Evolutionary conservation across 805 yeast genomes (phyloP), one percentile per base, ranked within the genome.

Genomic region (Barnettozyma populi): DNA sequence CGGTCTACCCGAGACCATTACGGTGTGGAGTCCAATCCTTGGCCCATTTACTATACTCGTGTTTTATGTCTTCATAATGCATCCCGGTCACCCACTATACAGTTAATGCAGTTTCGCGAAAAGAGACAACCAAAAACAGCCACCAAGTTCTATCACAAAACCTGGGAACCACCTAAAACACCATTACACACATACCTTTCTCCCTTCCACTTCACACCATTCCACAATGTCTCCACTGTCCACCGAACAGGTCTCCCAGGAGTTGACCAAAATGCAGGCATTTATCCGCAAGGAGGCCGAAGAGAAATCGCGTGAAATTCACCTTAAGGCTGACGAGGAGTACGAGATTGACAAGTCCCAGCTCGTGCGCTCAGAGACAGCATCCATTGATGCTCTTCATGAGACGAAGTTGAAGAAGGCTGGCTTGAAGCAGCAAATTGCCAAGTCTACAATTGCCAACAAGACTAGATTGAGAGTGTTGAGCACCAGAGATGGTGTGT

Each of bases 201-300:
- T 23, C 25, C 25, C 16, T 13, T 29, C 32, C 3, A 29, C n/a
- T 8, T 14, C 32, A 29, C 32, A 14, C 32, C 7, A 29, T 29
- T 29, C 32, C 7, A 29, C 16, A 29, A 39, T 39, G 42, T 39
- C 42, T 25, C 42, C 42, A 25, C 42, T 39, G 34, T 39, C 42
- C 42, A 39, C 32, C 10, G 42, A 39, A 39, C 42, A 39, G 42
- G 42, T 39, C 20, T 39, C 42, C n/a, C 42, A 39, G 34, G 99
- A 94, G 75, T 86, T 94, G 70, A 83, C 84, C 68, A 94, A 94
- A 76, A 94, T 94, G 97, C 96, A 92, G 67, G 90, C 95, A 65
- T 94, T 94, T 82, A 94, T 94, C 79, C 88, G 86, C 73, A 94
- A 92, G 79, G 99, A 94, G 74, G 99, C 99, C 36, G 95, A 90